Evolutionary conservation across 306 rosid species (phyloP), one percentile per base, ranked within the genome.

Genomic region (Prinsepia uniflora): DNA sequence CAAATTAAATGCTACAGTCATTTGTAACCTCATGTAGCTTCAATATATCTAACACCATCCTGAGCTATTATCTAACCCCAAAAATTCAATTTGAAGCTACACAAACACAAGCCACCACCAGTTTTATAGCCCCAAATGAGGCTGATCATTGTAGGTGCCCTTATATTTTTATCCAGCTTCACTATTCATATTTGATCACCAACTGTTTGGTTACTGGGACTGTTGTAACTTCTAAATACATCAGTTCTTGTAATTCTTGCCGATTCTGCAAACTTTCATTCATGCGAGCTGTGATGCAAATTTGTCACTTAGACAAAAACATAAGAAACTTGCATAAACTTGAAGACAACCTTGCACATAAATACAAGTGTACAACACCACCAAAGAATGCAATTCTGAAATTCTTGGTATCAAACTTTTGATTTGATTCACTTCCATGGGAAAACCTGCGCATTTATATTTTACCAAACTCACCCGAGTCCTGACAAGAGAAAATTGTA

Each of bases 391-490:
- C 2, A 5, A n/a, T 5, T 7, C 62, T 22, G 19, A 67, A 58
- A 64, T 13, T 58, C 46, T 45, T 34, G 36, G 12, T 12, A 49
- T 40, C 63, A 11, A 36, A 18, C 56, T 58, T 49, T 3, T 75
- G 13, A 41, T 41, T 60, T n/a, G 11, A 18, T 59, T 60, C 8
- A 41, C 30, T 41, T 57, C 53, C 12, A 58, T 12, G 7, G 14
- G 8, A 66, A 54, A 63, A 17, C 36, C 4, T 44, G 13, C 17
- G 4, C 49, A 3, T 39, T 12, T 43, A 13, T 44, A 14, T 12
- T 39, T 54, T 4, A 47, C 44, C 66, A 18, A 4, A 34, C 59
- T 49, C 75, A 62, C 20, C 59, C 30, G 48, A 68, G 62, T 54
- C 46, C 71, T 20, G 50, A 57, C 22, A 52, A 52, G 42, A 19